Conservation (phyloP, 441 rosid species). For the Isatis lusitanica region DNA sequence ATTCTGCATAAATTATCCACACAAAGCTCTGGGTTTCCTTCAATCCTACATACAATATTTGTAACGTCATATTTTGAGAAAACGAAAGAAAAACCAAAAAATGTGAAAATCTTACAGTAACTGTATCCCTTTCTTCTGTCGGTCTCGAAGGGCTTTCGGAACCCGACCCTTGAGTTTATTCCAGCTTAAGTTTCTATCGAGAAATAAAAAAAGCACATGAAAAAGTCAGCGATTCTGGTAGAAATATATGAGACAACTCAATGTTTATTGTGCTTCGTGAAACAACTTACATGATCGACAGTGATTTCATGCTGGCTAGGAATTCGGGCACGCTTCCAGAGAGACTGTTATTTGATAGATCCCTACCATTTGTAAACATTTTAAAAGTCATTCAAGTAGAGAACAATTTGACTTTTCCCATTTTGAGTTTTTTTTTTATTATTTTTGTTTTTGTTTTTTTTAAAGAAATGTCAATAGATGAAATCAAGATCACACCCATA, state of each 20-base stretch:
- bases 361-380: neutral
- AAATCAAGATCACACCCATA: too few species aligned
- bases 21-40: neutral
- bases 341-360: neutral
- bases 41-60: neutral
- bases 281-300: neutral
- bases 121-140: neutral
- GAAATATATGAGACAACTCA: too few species aligned
- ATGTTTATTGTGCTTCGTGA: too few species aligned
- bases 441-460: too few species aligned
- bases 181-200: neutral
- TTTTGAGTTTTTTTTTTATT: too few species aligned
- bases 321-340: neutral
- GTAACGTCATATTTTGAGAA: neutral
- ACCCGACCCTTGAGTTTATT: slow-evolving; percentile 6
- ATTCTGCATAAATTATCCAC: neutral
- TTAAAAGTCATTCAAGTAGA: too few species aligned
- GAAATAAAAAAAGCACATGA: neutral
- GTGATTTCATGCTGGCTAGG: neutral
- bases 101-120: neutral
- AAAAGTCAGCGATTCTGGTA: neutral
- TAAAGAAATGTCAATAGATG: too few species aligned
- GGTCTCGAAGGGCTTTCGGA: neutral
- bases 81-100: neutral
- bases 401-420: too few species aligned